Conservation (phyloP, 768 basidiomycete genomes). For the Clathrus columnatus region DNA sequence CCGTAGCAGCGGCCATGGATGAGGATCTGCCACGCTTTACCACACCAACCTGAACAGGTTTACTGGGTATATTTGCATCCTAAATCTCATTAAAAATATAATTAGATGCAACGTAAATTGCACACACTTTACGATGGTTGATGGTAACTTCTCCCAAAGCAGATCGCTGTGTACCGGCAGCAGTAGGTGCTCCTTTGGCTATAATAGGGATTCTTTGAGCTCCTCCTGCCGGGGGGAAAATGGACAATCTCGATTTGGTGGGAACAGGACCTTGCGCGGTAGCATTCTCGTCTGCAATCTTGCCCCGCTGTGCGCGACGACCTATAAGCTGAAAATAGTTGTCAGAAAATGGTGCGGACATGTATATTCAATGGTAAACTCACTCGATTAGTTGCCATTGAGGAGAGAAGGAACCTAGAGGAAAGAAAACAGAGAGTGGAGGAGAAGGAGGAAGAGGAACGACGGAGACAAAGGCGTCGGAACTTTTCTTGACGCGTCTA, state of each 20-base stretch:
- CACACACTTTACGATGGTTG: constrained; percentile 16
- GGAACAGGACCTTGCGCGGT: constrained; percentile 8
- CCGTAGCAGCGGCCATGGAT: constrained; percentile 47
- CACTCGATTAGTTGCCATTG: constrained; percentile 10
- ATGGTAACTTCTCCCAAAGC: constrained; percentile 78
- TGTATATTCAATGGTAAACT: background rate
- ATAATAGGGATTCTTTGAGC: constrained; percentile 28
- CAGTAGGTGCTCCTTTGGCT: constrained; percentile 43
- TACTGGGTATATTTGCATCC: constrained; percentile 35
- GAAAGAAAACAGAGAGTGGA: background rate
- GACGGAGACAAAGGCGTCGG: background rate
- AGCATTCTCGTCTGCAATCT: constrained; percentile 10
- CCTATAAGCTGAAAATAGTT: constrained; percentile 1
- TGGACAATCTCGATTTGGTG: constrained; percentile 2
- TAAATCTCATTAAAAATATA: constrained; percentile 22
- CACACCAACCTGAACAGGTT: constrained; percentile 47
- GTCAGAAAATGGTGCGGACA: background rate
- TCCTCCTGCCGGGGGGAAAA: constrained; percentile 2
- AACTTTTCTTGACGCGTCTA: background rate
- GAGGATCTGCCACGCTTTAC: constrained; percentile 54
- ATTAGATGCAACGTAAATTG: constrained; percentile 6
- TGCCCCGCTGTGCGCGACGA: constrained; percentile 8
- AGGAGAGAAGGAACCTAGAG: background rate
- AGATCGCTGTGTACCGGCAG: constrained; percentile 48
- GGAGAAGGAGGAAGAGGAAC: background rate